These are phyloP conservation scores for Stenogyne calaminthoides DNA, from an alignment of 305 asterid species.

Conservation along the genomic window DNA sequence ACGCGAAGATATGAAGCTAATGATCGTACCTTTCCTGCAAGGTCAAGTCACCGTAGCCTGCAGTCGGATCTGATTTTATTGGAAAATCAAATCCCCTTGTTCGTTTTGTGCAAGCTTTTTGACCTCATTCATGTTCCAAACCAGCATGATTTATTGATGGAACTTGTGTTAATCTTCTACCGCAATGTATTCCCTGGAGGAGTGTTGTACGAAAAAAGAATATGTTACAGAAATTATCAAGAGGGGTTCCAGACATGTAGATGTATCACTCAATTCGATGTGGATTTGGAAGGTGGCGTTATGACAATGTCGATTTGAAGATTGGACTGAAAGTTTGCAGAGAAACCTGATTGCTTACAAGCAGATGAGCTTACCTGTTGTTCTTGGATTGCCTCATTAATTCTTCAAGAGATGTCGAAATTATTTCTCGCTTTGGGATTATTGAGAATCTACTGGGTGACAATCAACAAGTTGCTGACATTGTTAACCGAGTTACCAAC, in stretches of 20 bases:
- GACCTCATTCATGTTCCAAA: background rate
- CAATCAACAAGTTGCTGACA: background rate
- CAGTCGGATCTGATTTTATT: constrained; percentile 25
- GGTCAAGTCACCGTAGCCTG: constrained; percentile 19
- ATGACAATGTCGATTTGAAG: background rate
- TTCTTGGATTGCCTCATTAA: constrained; percentile 1
- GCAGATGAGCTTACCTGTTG: background rate
- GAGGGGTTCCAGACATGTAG: background rate
- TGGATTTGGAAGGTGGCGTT: background rate
- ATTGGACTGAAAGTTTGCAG: background rate
- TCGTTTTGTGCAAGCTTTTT: background rate
- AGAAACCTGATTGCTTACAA: constrained; percentile 7
- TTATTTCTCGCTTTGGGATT: background rate
- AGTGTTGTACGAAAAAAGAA: background rate
- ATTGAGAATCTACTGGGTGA: background rate
- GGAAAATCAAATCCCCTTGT: constrained; percentile 6
- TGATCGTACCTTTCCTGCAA: background rate
- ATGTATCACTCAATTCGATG: background rate
- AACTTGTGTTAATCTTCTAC: background rate
- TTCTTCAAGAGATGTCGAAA: constrained; percentile 3
- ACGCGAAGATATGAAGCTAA: background rate
- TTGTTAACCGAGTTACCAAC: background rate
- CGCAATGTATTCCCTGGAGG: background rate
- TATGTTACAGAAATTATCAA: too few relatives aligned
- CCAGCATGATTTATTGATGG: background rate